Evolutionary conservation across 257 asterid genomes (phyloP), one percentile per base, ranked within the genome.

Genomic region (Petunia axillaris): DNA sequence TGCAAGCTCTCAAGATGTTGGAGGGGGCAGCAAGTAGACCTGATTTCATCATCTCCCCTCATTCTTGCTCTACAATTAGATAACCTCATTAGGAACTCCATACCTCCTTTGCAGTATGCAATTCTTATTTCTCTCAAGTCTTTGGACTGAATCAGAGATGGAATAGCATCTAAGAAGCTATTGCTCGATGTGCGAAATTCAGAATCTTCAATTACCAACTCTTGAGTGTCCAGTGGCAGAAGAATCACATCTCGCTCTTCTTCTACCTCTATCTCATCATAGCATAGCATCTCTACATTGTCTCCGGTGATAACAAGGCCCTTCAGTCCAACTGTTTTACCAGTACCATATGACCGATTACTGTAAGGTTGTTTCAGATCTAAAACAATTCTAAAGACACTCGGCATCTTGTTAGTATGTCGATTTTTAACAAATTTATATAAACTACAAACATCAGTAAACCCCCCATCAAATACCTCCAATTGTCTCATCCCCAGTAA

Each of bases 41-140:
- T 40, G n/a, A 41, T 37, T 9, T 3, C 0, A 14, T 44, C 44
- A 54, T 68, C 55, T 48, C 78, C 14, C 11, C 37, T 9, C 43
- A n/a, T 54, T 67, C 48, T 14, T 43, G 43, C 43, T 38, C 16
- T 75, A 63, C 59, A 44, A 48, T 37, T 7, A 2, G 78, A 80
- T 53, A 73, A 9, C 50, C 79, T 85, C 63, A 76, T 36, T 41
- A 85, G 62, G 84, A 75, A 80, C 77, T 82, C 79, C 41, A 63
- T 54, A 62, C 79, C 84, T n/a, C n/a, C n/a, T n/a, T n/a, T n/a
- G n/a, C n/a, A n/a, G n/a, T n/a, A n/a, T n/a, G n/a, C n/a, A n/a
- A n/a, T n/a, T n/a, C n/a, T n/a, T n/a, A n/a, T n/a, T n/a, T n/a
- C n/a, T n/a, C 53, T 78, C 77, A 81, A 64, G 78, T 40, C 71